Conservation (phyloP, 2,329 filamentous ascomycete genomes). For the Pezicula rhizophila region DNA sequence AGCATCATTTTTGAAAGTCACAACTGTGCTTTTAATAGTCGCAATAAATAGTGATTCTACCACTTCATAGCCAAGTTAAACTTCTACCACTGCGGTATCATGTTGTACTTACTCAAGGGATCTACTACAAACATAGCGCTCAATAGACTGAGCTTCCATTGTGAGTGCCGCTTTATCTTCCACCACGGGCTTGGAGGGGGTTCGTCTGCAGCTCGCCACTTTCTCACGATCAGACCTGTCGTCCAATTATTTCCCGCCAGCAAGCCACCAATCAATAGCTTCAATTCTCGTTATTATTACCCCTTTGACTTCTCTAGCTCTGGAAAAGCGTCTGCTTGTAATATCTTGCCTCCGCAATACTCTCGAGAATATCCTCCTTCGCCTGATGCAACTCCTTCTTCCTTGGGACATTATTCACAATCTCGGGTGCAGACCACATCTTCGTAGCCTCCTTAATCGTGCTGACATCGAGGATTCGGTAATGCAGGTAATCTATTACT, state of each 20-base stretch:
- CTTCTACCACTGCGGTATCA: too few relatives aligned
- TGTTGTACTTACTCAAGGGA: too few relatives aligned
- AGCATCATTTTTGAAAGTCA: too few relatives aligned
- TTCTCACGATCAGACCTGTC: too few relatives aligned
- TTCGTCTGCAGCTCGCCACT: too few relatives aligned
- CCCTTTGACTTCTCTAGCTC: background rate
- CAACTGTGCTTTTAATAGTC: too few relatives aligned
- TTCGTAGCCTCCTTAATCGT: conserved; percentile 83
- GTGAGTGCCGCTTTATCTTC: too few relatives aligned
- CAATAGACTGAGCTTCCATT: too few relatives aligned
- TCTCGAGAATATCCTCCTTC: conserved; percentile 85
- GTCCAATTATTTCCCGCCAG: background rate
- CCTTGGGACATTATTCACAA: conserved; percentile 55
- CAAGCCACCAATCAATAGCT: background rate
- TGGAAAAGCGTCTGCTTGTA: conserved; percentile 69
- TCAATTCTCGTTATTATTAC: background rate
- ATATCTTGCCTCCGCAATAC: conserved; percentile 83
- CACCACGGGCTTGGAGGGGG: too few relatives aligned
- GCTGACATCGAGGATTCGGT: conserved; percentile 89
- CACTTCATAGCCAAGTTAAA: too few relatives aligned
- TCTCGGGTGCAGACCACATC: conserved; percentile 65
- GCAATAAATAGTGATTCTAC: too few relatives aligned
- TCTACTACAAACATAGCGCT: too few relatives aligned
- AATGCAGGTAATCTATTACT: conserved; percentile 74
- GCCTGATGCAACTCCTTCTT: conserved; percentile 81